These are phyloP conservation scores for Hypomyces perniciosus DNA, from an alignment of 2,329 filamentous ascomycete genomes.

Conservation along the genomic window DNA sequence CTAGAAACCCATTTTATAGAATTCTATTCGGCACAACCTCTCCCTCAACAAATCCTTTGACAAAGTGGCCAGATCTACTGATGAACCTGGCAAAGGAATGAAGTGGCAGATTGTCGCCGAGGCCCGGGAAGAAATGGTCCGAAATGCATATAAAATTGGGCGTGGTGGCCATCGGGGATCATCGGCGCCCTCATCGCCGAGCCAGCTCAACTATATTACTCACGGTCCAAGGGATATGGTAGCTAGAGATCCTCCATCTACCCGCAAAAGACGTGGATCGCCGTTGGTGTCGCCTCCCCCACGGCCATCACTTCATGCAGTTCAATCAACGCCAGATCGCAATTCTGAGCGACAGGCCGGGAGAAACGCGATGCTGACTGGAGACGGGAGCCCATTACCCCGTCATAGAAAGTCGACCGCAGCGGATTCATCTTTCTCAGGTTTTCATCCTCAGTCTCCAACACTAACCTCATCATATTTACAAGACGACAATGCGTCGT, in stretches of 20 bases:
- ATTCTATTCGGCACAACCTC: conserved; percentile 94
- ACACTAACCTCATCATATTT: conserved; percentile 57
- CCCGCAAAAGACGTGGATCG: conserved; percentile 52
- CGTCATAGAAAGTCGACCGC: conserved; percentile 45
- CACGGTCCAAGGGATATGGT: conserved; percentile 53
- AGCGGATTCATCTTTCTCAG: conserved; percentile 40
- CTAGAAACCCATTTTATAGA: conserved; percentile 42
- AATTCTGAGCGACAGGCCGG: conserved; percentile 34
- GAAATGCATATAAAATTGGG: conserved; percentile 58
- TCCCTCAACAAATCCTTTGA: conserved; percentile 92
- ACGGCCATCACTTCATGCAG: conserved; percentile 41
- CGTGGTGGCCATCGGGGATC: conserved; percentile 61
- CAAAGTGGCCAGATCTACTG: conserved; percentile 85
- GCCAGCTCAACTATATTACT: conserved; percentile 54
- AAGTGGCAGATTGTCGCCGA: conserved; percentile 94
- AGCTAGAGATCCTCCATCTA: conserved; percentile 43
- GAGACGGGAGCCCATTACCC: conserved; percentile 58
- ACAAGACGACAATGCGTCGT: conserved; percentile 54
- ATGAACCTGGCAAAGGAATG: conserved; percentile 98
- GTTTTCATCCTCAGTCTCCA: conserved; percentile 52
- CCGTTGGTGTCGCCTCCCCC: conserved; percentile 51
- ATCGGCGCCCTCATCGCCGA: conserved; percentile 64
- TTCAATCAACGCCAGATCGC: conserved; percentile 55
- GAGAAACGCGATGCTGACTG: conserved; percentile 34
- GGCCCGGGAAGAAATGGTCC: conserved; percentile 79